Evolutionary conservation across 345 rosid genomes (phyloP), one percentile per base, ranked within the genome.

Genomic region (Microthlaspi erraticum): DNA sequence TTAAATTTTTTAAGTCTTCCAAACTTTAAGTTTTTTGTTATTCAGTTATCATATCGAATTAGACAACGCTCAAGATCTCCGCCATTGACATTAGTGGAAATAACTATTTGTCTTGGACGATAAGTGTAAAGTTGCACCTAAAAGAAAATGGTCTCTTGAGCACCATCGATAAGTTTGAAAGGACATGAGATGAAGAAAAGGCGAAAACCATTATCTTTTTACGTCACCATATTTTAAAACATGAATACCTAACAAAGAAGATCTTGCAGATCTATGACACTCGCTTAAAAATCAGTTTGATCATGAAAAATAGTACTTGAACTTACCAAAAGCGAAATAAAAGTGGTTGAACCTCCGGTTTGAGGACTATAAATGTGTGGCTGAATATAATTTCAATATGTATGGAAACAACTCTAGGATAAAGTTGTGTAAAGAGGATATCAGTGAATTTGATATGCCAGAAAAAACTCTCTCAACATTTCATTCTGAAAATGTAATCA

Each of bases 281-380:
- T 18, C 45, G 1, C 39, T 36, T 7, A 37, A 17, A 17, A 29
- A 16, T 36, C 16, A 9, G 14, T 57, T 57, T 37, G 9, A 57
- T 57, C 63, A 57, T 16, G 31, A 37, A 1, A 57, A 32, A 38
- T 58, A 58, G n/a, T 58, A 32, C n/a, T n/a, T 58, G 46, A 58
- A 37, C 46, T 13, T 36, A 36, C 64, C 64, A 19, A 58, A 58
- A 11, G 48, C 48, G 0, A 37, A 6, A 19, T 48, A 33, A 2
- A 42, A 33, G 7, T 55, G 26, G 26, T 5, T 55, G 3, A 55
- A 55, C 2, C 13, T 33, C 14, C 33, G 34, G 11, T 37, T 37
- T 0, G 4, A 1, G 9, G 64, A 39, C 3, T 39, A 20, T 7
- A 39, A 39, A 59, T 10, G 7, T 38, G 48, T 37, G 2, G 0